Conservation (phyloP, 2,329 filamentous ascomycete species). For the Trichoderma brevicompactum region DNA sequence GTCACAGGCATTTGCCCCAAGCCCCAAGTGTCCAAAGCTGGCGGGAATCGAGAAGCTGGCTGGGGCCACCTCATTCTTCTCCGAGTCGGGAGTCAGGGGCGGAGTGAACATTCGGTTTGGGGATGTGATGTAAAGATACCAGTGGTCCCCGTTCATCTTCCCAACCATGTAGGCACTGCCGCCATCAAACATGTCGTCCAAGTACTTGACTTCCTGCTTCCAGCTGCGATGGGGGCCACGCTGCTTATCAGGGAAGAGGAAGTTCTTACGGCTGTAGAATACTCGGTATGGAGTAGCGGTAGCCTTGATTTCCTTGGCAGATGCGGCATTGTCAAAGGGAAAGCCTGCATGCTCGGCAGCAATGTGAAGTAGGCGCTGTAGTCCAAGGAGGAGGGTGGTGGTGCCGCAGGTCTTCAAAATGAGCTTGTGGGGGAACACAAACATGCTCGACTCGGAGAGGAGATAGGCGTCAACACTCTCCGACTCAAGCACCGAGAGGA, state of each 20-base stretch:
- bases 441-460: slow-evolving; percentile 99
- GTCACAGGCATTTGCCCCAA: slow-evolving; percentile 62
- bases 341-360: slow-evolving; percentile 89
- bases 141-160: slow-evolving; percentile 99
- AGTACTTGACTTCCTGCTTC: slow-evolving; percentile 90
- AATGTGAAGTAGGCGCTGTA: slow-evolving; percentile 90
- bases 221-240: slow-evolving; percentile 94
- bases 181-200: slow-evolving; percentile 88
- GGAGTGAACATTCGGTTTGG: slow-evolving; percentile 80
- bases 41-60: slow-evolving; percentile 58
- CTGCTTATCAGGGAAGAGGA: slow-evolving; percentile 92
- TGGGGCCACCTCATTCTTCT: slow-evolving; percentile 44
- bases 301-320: slow-evolving; percentile 68
- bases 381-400: slow-evolving; percentile 86
- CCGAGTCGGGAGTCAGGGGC: slow-evolving; percentile 72
- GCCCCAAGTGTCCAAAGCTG: slow-evolving; percentile 47
- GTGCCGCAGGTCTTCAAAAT: slow-evolving; percentile 99
- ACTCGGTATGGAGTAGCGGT: slow-evolving; percentile 91
- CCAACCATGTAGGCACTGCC: slow-evolving; percentile 99
- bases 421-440: slow-evolving; percentile 99
- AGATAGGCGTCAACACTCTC: slow-evolving; percentile 96
- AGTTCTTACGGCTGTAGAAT: slow-evolving; percentile 99
- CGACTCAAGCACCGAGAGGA: slow-evolving; percentile 90
- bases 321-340: slow-evolving; percentile 72
- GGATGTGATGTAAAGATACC: slow-evolving; percentile 96